These are phyloP conservation scores for Dactylonectria estremocensis DNA, from an alignment of 2,329 filamentous ascomycete species.

Conservation along the genomic window DNA sequence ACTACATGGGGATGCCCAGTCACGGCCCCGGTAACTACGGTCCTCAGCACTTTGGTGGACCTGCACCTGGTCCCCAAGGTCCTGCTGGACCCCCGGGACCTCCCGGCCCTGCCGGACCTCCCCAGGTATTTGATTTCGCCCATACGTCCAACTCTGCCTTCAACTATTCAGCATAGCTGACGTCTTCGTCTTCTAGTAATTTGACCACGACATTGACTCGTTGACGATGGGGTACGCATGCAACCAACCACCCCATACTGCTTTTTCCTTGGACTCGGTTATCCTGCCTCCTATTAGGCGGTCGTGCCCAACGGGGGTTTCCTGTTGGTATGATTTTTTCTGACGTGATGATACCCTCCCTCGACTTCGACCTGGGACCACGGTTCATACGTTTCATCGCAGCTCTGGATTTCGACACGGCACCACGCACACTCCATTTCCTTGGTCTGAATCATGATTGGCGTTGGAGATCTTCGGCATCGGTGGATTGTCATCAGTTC, in stretches of 20 bases:
- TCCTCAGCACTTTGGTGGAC: constrained; percentile 64
- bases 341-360: constrained; percentile 46
- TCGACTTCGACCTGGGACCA: constrained; percentile 46
- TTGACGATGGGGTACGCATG: constrained; percentile 47
- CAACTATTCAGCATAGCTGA: constrained; percentile 26
- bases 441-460: constrained; percentile 59
- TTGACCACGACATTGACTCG: constrained; percentile 48
- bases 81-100: constrained; percentile 57
- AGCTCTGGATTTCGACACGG: constrained; percentile 51
- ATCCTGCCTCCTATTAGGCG: constrained; percentile 45
- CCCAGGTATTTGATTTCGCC: constrained; percentile 53
- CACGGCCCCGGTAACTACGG: constrained; percentile 62
- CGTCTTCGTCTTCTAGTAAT: constrained; percentile 39
- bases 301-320: constrained; percentile 40
- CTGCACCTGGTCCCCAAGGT: constrained; percentile 60
- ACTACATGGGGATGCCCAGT: constrained; percentile 67
- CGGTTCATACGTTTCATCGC: constrained; percentile 50
- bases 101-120: constrained; percentile 56
- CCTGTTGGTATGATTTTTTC: constrained; percentile 44
- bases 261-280: constrained; percentile 49
- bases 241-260: constrained; percentile 41
- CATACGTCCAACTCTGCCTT: background rate
- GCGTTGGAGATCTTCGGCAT: constrained; percentile 59
- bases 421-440: constrained; percentile 52
- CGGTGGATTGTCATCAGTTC: constrained; percentile 57